phyloP scores from a whole-genome alignment of 73 alveolate species.

The Tetrahymena malaccensis region DNA sequence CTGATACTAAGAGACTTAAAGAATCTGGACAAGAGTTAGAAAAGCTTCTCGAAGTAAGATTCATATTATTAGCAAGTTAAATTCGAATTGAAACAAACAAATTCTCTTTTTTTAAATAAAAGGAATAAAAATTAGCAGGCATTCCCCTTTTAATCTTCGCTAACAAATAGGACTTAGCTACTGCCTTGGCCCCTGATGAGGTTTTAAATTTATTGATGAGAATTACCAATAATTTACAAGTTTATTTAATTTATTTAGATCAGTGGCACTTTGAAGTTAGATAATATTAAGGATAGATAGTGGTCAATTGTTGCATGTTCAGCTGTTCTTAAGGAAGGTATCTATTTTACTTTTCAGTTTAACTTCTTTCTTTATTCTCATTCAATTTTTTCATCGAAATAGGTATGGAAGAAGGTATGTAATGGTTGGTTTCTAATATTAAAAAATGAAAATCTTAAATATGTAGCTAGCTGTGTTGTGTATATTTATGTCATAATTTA shows the following conservation, averaged over 20 bases:
- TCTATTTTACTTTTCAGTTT: neutral
- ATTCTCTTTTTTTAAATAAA: neutral
- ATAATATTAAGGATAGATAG: constrained; percentile 85
- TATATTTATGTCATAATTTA: neutral
- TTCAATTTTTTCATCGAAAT: neutral
- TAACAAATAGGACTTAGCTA: constrained; percentile 54
- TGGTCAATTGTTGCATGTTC: constrained; percentile 98
- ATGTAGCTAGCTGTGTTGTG: neutral
- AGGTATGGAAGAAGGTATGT: constrained; percentile 92
- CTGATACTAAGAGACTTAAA: constrained; percentile 89
- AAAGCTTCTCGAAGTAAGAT: neutral
- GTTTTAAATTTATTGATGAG: constrained; percentile 10
- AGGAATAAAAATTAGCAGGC: constrained; percentile 72
- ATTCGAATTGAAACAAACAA: neutral
- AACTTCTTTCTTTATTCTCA: neutral
- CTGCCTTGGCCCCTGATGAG: constrained; percentile 97
- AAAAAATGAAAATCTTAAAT: neutral
- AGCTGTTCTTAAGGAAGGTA: constrained; percentile 90
- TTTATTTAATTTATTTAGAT: constrained; percentile 42
- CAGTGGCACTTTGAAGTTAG: constrained; percentile 73
- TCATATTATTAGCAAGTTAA: neutral
- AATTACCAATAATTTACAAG: neutral
- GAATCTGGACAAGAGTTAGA: constrained; percentile 74
- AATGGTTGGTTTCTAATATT: constrained; percentile 62
- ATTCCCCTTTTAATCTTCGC: constrained; percentile 90